These are phyloP conservation scores for Vanilla planifolia DNA, from an alignment of 106 monocot species.

Conservation along the genomic window DNA sequence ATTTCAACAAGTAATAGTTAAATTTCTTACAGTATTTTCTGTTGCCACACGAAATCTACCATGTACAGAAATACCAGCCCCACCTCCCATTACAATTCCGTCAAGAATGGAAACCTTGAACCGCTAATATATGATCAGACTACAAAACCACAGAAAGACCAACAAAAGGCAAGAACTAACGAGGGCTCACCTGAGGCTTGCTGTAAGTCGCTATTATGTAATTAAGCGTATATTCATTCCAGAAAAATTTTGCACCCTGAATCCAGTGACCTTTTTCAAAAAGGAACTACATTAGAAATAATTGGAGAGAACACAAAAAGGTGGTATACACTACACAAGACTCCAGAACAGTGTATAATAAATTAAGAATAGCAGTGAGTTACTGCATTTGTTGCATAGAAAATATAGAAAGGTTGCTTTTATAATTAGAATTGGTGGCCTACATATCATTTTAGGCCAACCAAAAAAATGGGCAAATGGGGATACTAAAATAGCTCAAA, in stretches of 20 bases:
- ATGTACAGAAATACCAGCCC: conserved; percentile 93
- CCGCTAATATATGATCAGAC: not conserved
- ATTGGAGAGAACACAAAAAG: not conserved
- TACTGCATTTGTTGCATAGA: too few relatives aligned
- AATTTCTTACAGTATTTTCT: conserved; percentile 63
- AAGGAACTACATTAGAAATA: conserved; percentile 6
- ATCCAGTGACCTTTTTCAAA: conserved; percentile 60
- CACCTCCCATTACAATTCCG: conserved; percentile 95
- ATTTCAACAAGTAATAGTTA: not conserved
- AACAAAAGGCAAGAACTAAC: not conserved
- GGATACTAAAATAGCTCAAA: too few relatives aligned
- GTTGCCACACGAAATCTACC: conserved; percentile 89
- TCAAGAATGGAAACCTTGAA: conserved; percentile 88
- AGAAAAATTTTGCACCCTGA: conserved; percentile 61
- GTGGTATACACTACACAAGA: too few relatives aligned
- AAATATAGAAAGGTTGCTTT: too few relatives aligned
- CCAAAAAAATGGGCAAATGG: too few relatives aligned
- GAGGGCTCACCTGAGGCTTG: conserved; percentile 74
- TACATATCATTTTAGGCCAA: too few relatives aligned
- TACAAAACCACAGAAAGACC: not conserved
- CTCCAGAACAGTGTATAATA: not conserved
- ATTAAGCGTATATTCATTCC: conserved; percentile 73
- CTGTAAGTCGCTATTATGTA: conserved; percentile 86
- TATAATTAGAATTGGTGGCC: too few relatives aligned
- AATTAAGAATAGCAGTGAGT: not conserved